Base-by-base conservation (phyloP, 768 basidiomycete species). In the Boletus eberwhitei region DNA sequence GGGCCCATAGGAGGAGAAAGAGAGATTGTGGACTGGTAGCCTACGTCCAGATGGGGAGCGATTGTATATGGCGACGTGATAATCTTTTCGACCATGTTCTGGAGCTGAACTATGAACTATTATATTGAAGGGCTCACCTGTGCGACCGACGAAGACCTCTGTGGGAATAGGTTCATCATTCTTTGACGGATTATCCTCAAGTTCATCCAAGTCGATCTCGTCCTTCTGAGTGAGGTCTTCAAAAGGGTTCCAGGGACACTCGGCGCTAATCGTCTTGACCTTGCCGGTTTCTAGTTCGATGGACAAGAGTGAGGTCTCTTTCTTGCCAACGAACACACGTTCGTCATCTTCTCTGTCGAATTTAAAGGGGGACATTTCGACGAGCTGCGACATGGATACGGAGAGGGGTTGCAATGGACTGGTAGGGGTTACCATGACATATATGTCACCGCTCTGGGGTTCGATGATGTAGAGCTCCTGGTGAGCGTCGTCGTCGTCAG, bases 381-480 rank as follows among this genome's bases (percentile, higher is more conserved):
- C 93, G 59, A 99, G 82, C 67, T 98, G 90, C 2, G 91, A 76
- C 83, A 98, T 92, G 47, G 93, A 86, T 59, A 97, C 82, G 1
- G 94, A 93, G 58, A 99, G 87, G 45, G 88, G 90, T 64, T 93
- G 87, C 39, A 98, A 79, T 2, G 87, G 83, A 47, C 79, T 80
- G 14, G 78, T 77, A 1, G 86, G 84, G 0, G 83, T 80, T 7
- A 84, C 73, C 74, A 92, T 86, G 55, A 97, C 84, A 69, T 90
- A 98, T 60, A 98, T 90, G 64, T 93, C 88, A 8, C 96, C 96
- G 5, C 90, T 87, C 75, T 94, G 90, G 0, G 96, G 96, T 65
- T 98, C 96, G 49, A 98, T 90, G 56, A 98, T 87, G 72, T 96
- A 98, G 41, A 88, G 81, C 68, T 93, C 91, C 62, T 84, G 81